Evolutionary conservation across 768 basidiomycete species (phyloP).

Genomic region (Rhodotorula graminis): DNA sequence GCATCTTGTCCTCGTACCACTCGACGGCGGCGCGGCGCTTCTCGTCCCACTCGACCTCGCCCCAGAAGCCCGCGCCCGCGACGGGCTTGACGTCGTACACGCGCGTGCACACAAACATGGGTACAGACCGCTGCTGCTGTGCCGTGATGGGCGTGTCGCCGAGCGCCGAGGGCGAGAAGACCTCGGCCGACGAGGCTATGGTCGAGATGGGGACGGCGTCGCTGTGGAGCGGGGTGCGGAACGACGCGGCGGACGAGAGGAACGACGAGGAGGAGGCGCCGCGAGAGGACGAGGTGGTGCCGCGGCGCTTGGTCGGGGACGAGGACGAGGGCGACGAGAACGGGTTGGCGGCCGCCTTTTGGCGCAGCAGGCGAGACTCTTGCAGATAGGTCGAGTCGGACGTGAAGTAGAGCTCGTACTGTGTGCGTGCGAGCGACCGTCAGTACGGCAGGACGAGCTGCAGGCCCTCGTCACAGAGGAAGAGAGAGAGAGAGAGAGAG

Average conservation of each 20-base stretch:
- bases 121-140: not conserved
- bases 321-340: conserved; percentile 1
- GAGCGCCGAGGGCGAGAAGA: conserved; percentile 13
- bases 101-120: conserved; percentile 26
- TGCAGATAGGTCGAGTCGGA: conserved; percentile 29
- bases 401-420: conserved; percentile 40
- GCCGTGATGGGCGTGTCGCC: not conserved
- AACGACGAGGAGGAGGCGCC: not conserved
- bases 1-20: not conserved
- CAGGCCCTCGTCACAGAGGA: no score
- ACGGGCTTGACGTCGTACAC: conserved; percentile 38
- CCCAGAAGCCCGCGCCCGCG: conserved; percentile 19
- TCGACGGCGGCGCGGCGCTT: not conserved
- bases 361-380: conserved; percentile 17
- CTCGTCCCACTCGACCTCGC: conserved; percentile 23
- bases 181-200: conserved; percentile 14
- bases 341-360: conserved; percentile 1
- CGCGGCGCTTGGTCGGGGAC: not conserved
- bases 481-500: no score
- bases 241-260: conserved; percentile 18
- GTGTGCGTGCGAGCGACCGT: not conserved
- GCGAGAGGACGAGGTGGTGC: not conserved
- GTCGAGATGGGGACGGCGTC: conserved; percentile 16
- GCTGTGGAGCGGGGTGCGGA: conserved; percentile 28
- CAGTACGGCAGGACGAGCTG: not conserved